Percentiles rank a stretch among this genome's conserved stretches.
phyloP scores from a whole-genome alignment of 2,329 filamentous ascomycete species.

The Sporothrix brasiliensis region DNA sequence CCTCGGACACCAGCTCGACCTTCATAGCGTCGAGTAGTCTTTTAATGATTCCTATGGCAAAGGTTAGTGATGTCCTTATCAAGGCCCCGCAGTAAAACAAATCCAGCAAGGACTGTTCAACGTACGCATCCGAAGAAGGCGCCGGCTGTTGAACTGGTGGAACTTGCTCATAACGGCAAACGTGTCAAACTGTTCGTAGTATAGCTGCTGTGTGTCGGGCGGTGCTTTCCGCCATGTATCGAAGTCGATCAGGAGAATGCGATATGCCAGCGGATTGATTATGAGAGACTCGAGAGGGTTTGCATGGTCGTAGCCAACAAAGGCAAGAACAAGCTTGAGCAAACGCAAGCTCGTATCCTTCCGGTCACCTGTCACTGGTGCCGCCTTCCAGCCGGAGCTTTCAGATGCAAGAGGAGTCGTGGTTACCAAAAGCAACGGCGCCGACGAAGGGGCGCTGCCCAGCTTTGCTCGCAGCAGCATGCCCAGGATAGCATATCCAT shows the following conservation, averaged over 20 bases:
- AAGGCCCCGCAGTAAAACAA: background rate
- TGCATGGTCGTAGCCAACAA: constrained; percentile 84
- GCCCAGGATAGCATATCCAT: constrained; percentile 86
- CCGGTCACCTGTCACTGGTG: constrained; percentile 52
- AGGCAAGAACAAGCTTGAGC: constrained; percentile 75
- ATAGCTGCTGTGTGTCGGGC: constrained; percentile 76
- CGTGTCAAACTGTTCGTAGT: constrained; percentile 87
- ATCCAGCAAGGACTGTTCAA: constrained; percentile 24
- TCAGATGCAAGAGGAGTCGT: background rate
- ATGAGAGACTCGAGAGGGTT: constrained; percentile 86
- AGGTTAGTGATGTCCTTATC: background rate
- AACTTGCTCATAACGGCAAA: constrained; percentile 91
- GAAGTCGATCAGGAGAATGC: constrained; percentile 86
- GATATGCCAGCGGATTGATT: constrained; percentile 92
- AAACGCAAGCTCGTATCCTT: constrained; percentile 64
- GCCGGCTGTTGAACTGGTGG: constrained; percentile 86
- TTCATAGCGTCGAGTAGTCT: constrained; percentile 88
- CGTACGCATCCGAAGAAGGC: constrained; percentile 87
- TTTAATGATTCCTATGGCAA: constrained; percentile 75
- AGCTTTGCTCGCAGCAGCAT: constrained; percentile 83
- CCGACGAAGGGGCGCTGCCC: constrained; percentile 51
- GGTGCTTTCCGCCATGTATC: constrained; percentile 89
- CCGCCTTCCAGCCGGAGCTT: constrained; percentile 42
- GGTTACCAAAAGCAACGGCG: constrained; percentile 34
- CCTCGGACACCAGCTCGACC: constrained; percentile 72